A percentile compares a stretch with the other conserved stretches of the same genome.
Evolutionary conservation across 148 eudicot genomes (phyloP).

Genomic region (Persicaria maculosa): DNA sequence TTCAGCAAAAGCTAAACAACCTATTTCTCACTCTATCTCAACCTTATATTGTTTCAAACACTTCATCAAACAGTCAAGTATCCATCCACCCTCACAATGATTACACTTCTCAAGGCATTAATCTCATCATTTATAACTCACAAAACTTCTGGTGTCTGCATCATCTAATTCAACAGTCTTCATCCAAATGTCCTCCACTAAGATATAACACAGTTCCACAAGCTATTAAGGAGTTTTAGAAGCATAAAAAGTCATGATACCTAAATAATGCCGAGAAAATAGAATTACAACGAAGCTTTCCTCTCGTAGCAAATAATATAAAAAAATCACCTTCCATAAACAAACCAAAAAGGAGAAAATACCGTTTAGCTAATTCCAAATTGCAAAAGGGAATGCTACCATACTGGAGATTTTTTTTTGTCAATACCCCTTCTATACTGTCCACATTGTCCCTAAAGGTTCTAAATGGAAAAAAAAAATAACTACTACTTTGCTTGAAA

Average conservation of each 20-base stretch:
- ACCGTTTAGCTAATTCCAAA: background rate
- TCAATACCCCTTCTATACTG: background rate
- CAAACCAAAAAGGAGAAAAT: background rate
- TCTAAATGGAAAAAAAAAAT: background rate
- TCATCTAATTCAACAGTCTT: background rate
- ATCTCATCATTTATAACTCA: background rate
- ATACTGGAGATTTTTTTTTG: background rate
- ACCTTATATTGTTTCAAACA: background rate
- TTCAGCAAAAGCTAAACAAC: background rate
- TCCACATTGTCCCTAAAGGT: background rate
- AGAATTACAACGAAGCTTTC: background rate
- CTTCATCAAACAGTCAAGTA: background rate
- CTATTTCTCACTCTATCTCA: background rate
- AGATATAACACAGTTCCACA: background rate
- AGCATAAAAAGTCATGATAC: slow-evolving; percentile 1
- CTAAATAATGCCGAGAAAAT: background rate
- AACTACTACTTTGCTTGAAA: background rate
- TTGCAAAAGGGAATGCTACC: background rate
- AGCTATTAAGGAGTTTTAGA: background rate
- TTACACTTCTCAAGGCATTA: background rate
- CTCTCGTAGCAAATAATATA: background rate
- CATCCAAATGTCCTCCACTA: background rate
- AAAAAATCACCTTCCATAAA: background rate
- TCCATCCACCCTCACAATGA: background rate
- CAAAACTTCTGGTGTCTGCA: background rate